These are phyloP conservation scores for Fusarium abutilonis DNA, from an alignment of 2,329 filamentous ascomycete species.

Conservation along the genomic window DNA sequence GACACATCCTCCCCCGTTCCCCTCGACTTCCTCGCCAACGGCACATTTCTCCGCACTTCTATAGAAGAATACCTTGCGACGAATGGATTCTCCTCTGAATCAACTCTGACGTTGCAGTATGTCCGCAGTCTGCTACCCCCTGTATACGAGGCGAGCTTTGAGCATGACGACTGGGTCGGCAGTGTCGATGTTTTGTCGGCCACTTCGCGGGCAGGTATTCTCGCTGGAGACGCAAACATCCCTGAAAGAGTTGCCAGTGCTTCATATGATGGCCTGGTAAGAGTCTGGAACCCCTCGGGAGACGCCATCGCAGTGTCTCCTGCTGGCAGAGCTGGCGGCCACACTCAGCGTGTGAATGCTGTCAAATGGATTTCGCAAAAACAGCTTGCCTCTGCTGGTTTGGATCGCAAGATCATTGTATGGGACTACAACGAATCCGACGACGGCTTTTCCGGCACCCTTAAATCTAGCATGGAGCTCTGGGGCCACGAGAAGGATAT, in stretches of 20 bases:
- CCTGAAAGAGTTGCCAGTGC: constrained; percentile 79
- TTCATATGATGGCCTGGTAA: constrained; percentile 88
- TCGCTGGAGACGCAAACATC: constrained; percentile 49
- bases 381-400: constrained; percentile 82
- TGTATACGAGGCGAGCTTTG: constrained; percentile 87
- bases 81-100: constrained; percentile 89
- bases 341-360: constrained; percentile 80
- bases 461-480: constrained; percentile 81
- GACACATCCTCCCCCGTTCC: constrained; percentile 73
- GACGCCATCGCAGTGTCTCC: constrained; percentile 81
- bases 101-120: constrained; percentile 88
- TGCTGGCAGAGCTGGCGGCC: constrained; percentile 72
- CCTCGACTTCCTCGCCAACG: constrained; percentile 96
- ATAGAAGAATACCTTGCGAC: constrained; percentile 89
- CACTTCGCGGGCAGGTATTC: constrained; percentile 67
- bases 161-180: constrained; percentile 98
- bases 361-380: constrained; percentile 82
- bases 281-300: constrained; percentile 92
- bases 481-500: constrained; percentile 83
- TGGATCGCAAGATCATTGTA: constrained; percentile 85
- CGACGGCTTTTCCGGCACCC: constrained; percentile 66
- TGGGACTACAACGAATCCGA: constrained; percentile 85
- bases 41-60: constrained; percentile 87
- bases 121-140: constrained; percentile 91
- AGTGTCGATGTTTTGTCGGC: constrained; percentile 82